These are phyloP conservation scores for Eragrostis tef DNA, from an alignment of 202 grass and related monocot genomes.

Conservation along the genomic window DNA sequence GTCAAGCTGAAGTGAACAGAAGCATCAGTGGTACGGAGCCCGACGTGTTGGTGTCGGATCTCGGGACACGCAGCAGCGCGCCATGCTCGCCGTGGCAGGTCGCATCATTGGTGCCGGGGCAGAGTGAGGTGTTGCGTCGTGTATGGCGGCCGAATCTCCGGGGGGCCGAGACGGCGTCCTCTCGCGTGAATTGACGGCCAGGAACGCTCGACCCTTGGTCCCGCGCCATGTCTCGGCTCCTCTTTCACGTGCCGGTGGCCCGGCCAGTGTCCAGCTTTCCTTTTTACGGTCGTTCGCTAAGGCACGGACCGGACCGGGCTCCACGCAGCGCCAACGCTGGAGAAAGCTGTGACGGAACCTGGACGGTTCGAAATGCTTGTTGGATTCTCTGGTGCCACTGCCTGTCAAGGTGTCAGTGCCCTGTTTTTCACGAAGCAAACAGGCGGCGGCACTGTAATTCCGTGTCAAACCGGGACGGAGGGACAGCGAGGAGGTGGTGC, in stretches of 20 bases:
- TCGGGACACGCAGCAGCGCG: neutral
- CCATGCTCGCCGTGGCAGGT: neutral
- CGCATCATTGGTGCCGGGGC: neutral
- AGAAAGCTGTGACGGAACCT: neutral
- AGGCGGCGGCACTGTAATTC: neutral
- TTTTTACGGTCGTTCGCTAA: neutral
- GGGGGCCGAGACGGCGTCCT: too few relatives aligned
- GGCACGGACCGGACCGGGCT: neutral
- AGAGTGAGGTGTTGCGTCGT: neutral
- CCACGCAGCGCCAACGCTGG: neutral
- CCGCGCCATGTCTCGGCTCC: neutral
- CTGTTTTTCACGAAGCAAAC: too few relatives aligned
- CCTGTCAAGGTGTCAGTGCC: neutral
- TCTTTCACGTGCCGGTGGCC: constrained; percentile 9
- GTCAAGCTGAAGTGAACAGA: too few relatives aligned
- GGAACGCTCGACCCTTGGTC: neutral
- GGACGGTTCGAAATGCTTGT: neutral
- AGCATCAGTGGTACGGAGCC: too few relatives aligned
- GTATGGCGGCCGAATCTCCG: neutral
- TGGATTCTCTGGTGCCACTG: neutral
- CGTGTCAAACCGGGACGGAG: neutral
- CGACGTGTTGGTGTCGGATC: too few relatives aligned
- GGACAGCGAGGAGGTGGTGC: neutral
- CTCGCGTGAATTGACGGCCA: constrained; percentile 32
- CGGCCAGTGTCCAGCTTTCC: neutral